Evolutionary conservation across 495 filamentous ascomycete genomes (phyloP), one percentile per base, ranked within the genome.

Genomic region (Penicillium coprophilum): DNA sequence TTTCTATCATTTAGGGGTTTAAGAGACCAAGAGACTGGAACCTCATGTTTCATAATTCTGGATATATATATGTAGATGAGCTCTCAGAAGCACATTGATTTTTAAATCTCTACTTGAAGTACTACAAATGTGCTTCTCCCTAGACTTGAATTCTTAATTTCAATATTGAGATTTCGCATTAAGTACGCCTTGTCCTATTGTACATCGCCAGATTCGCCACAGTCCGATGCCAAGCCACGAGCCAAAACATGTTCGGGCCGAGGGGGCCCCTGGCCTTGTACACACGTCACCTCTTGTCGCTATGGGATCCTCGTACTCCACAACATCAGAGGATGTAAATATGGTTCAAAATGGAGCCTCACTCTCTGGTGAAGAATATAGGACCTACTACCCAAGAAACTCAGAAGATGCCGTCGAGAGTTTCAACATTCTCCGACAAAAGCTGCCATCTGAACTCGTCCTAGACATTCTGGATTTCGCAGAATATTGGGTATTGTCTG

Each of bases 391-490:
- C 19, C 51, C 51, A 10, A 54, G 51, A 8, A 15, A 39, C n/a
- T 19, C 31, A 20, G 31, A 32, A 15, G 41, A 54, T 21, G 52
- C 41, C 9, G 13, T 46, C 21, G 13, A 34, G 12, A 28, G 13
- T n/a, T 46, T 54, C 21, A 46, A 46, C 28, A 38, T 28, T 13
- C 41, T 54, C 10, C 52, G 43, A 5, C 41, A 36, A 19, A 23
- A 19, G 20, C 21, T 54, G n/a, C 52, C 52, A 1, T 27, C 52
- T 9, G 52, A 54, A 28, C 41, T 54, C 31, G 52, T 54, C 19
- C 43, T 54, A 15, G 41, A 54, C 21, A 28, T 54, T 4, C 19
- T 46, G 19, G 52, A 46, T 30, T 28, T 36, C 10, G 52, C 52
- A 24, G 30, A 46, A 19, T 54, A 54, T 9, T 54, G 52, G 52